Evolutionary conservation across 495 filamentous ascomycete genomes (phyloP).

Genomic region (Neurospora sp.): DNA sequence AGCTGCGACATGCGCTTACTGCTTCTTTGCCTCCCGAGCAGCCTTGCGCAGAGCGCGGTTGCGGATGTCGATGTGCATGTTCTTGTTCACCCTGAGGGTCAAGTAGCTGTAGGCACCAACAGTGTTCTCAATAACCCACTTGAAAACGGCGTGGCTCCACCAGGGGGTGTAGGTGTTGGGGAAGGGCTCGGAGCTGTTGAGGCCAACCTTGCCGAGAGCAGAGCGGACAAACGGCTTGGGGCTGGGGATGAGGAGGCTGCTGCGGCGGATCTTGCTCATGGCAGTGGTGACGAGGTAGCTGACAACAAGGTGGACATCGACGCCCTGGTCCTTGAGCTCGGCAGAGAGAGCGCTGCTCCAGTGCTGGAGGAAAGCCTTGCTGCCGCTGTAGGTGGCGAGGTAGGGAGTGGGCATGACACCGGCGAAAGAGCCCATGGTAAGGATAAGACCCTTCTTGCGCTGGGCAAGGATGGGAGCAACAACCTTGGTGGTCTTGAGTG

Average conservation of each 20-base stretch:
- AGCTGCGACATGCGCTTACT: slow-evolving; percentile 9
- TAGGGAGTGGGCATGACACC: slow-evolving; percentile 85
- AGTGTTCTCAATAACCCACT: slow-evolving; percentile 68
- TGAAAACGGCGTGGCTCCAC: slow-evolving; percentile 83
- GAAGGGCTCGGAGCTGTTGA: slow-evolving; percentile 61
- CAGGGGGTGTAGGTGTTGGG: slow-evolving; percentile 81
- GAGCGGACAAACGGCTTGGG: slow-evolving; percentile 73
- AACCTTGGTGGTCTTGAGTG: slow-evolving; percentile 74
- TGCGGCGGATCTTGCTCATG: slow-evolving; percentile 86
- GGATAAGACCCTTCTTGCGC: slow-evolving; percentile 75
- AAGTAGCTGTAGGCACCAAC: slow-evolving; percentile 54
- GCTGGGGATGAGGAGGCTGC: slow-evolving; percentile 66
- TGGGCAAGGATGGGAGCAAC: slow-evolving; percentile 75
- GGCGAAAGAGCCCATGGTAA: slow-evolving; percentile 96
- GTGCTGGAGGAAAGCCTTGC: slow-evolving; percentile 95
- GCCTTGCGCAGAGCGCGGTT: slow-evolving; percentile 82
- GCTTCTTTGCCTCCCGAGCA: slow-evolving; percentile 68
- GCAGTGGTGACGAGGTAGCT: slow-evolving; percentile 87
- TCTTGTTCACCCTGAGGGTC: slow-evolving; percentile 56
- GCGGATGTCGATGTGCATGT: slow-evolving; percentile 79
- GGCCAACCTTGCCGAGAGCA: slow-evolving; percentile 71
- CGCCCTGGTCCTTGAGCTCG: slow-evolving; percentile 68
- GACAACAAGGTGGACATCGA: slow-evolving; percentile 78
- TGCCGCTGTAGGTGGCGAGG: slow-evolving; percentile 92
- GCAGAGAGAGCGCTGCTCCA: slow-evolving; percentile 83